Evolutionary conservation across 1,284 basidiomycete genomes (phyloP).

Genomic region (Phaffia rhodozyma): DNA sequence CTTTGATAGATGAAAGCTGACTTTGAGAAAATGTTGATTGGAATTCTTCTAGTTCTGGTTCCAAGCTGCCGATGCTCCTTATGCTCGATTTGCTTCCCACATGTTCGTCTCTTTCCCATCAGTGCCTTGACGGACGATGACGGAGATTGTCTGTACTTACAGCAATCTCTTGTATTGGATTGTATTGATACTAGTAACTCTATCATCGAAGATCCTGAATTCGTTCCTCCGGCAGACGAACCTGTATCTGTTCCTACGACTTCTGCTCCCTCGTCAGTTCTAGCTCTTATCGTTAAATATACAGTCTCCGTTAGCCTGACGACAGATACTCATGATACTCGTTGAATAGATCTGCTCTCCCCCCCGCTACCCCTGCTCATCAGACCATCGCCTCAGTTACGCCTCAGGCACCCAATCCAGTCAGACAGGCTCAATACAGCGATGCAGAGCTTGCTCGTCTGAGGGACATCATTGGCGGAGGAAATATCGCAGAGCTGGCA

Average conservation of each 20-base stretch:
- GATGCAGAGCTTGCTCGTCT: background rate
- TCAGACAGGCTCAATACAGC: background rate
- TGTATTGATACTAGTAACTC: background rate
- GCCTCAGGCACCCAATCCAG: conserved; percentile 16
- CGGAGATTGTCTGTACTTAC: background rate
- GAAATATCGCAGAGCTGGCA: conserved; percentile 41
- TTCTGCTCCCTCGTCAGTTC: background rate
- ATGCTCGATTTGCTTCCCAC: background rate
- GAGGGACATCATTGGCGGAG: background rate
- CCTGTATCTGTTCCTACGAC: background rate
- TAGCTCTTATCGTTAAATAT: background rate
- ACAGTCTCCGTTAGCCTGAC: background rate
- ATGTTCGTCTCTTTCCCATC: background rate
- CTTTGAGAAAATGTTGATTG: background rate
- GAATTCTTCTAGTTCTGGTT: conserved; percentile 12
- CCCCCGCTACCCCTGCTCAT: conserved; percentile 15
- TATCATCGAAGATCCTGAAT: conserved; percentile 14
- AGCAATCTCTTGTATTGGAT: background rate
- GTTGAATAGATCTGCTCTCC: background rate
- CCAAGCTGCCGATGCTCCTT: conserved; percentile 7
- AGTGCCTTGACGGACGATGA: background rate
- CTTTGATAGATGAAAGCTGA: background rate
- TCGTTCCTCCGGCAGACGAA: background rate
- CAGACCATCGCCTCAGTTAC: background rate
- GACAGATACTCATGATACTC: too few species aligned